Percentiles rank a stretch among this genome's conserved stretches.
These are phyloP conservation scores for Daphne laureola DNA, from an alignment of 441 rosid genomes.

Conservation along the genomic window DNA sequence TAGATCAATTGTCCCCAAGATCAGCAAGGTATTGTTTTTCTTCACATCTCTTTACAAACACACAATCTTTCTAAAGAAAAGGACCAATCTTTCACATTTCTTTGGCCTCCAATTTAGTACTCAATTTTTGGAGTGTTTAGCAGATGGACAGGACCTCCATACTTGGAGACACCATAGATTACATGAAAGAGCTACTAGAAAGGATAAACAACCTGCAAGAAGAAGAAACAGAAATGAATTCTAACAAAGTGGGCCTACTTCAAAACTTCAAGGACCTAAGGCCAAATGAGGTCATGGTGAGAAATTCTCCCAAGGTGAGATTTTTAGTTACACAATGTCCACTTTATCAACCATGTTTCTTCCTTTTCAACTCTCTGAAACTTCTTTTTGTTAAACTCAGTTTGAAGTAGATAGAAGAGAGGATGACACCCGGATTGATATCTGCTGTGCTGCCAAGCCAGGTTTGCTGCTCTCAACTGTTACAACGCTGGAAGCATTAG, in stretches of 20 bases:
- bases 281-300: constrained; percentile 43
- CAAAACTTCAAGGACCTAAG: constrained; percentile 43
- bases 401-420: constrained; percentile 66
- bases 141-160: constrained; percentile 98
- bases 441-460: constrained; percentile 72
- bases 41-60: background rate
- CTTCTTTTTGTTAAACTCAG: constrained; percentile 25
- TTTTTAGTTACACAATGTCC: background rate
- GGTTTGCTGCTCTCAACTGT: constrained; percentile 79
- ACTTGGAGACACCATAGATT: constrained; percentile 92
- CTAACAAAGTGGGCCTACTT: constrained; percentile 24
- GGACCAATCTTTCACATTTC: constrained; percentile 13
- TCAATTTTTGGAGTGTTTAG: constrained; percentile 7
- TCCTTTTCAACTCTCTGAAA: no score
- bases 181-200: constrained; percentile 89
- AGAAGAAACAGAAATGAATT: constrained; percentile 39
- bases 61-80: no score
- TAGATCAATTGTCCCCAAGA: constrained; percentile 92
- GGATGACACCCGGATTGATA: constrained; percentile 50
- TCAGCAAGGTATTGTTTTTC: constrained; percentile 60
- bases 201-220: constrained; percentile 64
- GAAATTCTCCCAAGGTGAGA: constrained; percentile 89
- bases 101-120: no score
- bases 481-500: constrained; percentile 67
- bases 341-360: background rate